phyloP scores from a whole-genome alignment of 345 rosid genomes.

The Eucalyptus pauciflora region DNA sequence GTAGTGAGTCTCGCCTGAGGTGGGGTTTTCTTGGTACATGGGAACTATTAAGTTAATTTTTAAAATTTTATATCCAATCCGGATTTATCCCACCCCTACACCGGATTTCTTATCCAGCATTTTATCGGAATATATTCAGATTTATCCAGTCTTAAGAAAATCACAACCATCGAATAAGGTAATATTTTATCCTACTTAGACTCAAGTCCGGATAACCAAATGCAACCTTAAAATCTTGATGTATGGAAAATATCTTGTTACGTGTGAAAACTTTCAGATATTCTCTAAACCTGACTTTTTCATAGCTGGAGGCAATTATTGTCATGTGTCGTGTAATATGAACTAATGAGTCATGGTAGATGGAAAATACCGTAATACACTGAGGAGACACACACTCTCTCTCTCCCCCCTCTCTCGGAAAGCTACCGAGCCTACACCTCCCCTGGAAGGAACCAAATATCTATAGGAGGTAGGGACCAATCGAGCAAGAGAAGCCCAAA shows the following conservation, averaged over 20 bases:
- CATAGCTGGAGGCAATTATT: neutral
- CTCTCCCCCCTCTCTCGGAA: neutral
- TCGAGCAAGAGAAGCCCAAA: neutral
- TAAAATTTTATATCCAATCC: no score
- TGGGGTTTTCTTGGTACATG: neutral
- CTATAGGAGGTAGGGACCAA: neutral
- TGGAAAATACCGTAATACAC: neutral
- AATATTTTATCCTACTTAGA: no score
- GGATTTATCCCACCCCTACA: neutral
- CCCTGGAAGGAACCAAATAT: neutral
- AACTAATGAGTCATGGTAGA: neutral
- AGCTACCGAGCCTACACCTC: neutral
- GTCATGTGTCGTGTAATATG: neutral
- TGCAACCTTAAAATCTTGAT: neutral
- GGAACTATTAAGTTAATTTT: no score
- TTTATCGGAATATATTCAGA: no score
- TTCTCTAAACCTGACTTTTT: neutral
- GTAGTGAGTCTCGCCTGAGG: accelerated
- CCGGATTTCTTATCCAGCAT: no score
- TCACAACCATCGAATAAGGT: neutral
- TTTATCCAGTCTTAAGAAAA: no score
- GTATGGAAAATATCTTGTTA: neutral
- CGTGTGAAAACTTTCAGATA: neutral
- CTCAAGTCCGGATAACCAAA: no score
- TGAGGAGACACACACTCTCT: neutral